Conservation (phyloP, 768 basidiomycete genomes). For the Phylloporus arenicola region DNA sequence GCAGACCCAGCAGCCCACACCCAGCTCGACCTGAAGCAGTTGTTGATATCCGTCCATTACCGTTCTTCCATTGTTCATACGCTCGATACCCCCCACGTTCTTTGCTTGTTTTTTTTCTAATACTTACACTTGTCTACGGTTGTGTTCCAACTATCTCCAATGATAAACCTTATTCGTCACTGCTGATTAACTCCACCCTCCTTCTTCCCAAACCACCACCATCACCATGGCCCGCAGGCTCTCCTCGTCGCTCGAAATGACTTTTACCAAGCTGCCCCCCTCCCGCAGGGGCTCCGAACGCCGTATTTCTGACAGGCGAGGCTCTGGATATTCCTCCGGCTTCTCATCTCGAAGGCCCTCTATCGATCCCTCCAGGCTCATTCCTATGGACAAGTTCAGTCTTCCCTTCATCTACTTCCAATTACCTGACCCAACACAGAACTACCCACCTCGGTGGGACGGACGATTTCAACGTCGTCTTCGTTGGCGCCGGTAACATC, state of each 20-base stretch:
- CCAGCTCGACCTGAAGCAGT: conserved; percentile 10
- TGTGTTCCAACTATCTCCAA: no score
- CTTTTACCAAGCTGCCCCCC: conserved; percentile 25
- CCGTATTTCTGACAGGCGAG: conserved; percentile 41
- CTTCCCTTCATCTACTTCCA: conserved; percentile 1
- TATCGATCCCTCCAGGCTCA: conserved; percentile 70
- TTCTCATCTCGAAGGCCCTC: conserved; percentile 59
- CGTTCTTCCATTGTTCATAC: conserved; percentile 18
- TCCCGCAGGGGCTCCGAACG: conserved; percentile 45
- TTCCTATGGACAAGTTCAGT: conserved; percentile 75
- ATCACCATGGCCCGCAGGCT: conserved; percentile 26
- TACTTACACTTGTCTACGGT: no score
- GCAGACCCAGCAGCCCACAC: conserved; percentile 8
- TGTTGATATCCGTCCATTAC: conserved; percentile 28
- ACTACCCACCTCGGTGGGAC: conserved; percentile 49
- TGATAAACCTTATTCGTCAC: conserved; percentile 16
- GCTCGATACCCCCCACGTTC: conserved; percentile 26
- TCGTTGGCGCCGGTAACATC: conserved; percentile 95
- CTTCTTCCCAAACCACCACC: conserved; percentile 12
- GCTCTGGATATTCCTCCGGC: conserved; percentile 41
- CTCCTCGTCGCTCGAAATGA: conserved; percentile 30
- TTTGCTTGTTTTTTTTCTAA: conserved; percentile 4
- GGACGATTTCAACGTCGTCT: conserved; percentile 88
- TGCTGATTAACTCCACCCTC: conserved; percentile 4
- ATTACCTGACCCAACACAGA: conserved; percentile 30